phyloP scores from a whole-genome alignment of 805 yeast genomes.

The Peterozyma toletana region DNA sequence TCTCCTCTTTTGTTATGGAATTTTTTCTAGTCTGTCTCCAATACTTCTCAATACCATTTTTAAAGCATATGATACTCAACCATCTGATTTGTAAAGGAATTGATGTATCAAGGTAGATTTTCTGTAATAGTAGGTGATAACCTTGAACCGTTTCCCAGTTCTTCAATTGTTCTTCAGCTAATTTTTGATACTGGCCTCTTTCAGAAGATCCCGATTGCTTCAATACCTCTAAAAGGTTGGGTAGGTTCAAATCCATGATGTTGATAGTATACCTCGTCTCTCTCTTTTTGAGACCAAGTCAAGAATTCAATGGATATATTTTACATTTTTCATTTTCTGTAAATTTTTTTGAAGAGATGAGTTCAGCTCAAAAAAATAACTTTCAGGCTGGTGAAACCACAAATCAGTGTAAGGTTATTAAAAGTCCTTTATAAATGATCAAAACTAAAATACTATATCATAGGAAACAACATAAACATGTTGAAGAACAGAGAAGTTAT shows the following conservation, averaged over 20 bases:
- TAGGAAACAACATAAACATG: too few relatives aligned
- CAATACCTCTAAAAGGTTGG: slow-evolving; percentile 27
- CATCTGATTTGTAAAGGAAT: slow-evolving; percentile 66
- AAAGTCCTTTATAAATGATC: too few relatives aligned
- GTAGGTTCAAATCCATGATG: slow-evolving; percentile 16
- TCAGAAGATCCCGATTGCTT: slow-evolving; percentile 45
- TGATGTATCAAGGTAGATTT: slow-evolving; percentile 52
- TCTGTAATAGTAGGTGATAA: slow-evolving; percentile 25
- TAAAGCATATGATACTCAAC: slow-evolving; percentile 82
- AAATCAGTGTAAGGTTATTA: too few relatives aligned
- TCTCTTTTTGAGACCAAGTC: too few relatives aligned
- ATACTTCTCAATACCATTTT: slow-evolving; percentile 77
- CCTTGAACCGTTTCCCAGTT: slow-evolving; percentile 56
- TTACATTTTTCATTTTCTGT: too few relatives aligned
- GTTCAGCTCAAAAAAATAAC: too few relatives aligned
- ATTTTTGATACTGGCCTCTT: slow-evolving; percentile 42
- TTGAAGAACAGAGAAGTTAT: too few relatives aligned
- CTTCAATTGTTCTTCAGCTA: slow-evolving; percentile 65
- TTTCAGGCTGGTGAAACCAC: too few relatives aligned
- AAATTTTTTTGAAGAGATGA: too few relatives aligned
- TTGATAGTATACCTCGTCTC: too few relatives aligned
- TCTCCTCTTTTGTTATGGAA: slow-evolving; percentile 60
- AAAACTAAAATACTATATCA: too few relatives aligned
- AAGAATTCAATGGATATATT: too few relatives aligned
- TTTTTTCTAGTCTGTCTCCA: slow-evolving; percentile 68